Base-by-base conservation (phyloP, 805 yeast genomes). In the Candida stauntonica region DNA sequence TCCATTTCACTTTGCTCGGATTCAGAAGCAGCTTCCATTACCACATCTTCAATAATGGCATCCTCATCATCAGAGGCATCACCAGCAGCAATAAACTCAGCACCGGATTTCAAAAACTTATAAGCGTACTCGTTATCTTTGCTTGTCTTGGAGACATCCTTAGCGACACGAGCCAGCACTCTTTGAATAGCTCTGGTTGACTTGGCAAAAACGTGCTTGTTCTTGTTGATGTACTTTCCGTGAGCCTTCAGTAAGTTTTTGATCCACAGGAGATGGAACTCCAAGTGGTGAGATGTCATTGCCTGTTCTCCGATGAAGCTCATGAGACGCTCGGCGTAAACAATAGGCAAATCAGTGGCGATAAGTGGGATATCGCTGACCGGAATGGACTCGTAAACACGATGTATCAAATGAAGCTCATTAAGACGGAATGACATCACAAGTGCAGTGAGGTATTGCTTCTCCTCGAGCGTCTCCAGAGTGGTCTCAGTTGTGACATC, bases 381-480 rank as follows among this genome's bases (percentile, higher is more conserved):
- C 2, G 93, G 91, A 8, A 89, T 70, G 5, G 72, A 52, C 57
- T 87, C 96, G 57, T 79, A 86, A 0, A 86, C 84, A 44, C 70
- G 70, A 44, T 81, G 81, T 18, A 89, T 77, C 38, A 93, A 64
- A 51, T 80, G 75, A 9, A 62, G 64, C 57, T 93, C 99, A 57
- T 93, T 93, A 44, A 93, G 71, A 60, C 99, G 73, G 72, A 93
- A 88, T 0, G 97, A 77, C 97, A 93, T 88, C 12, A 89, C 85
- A 41, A 91, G 62, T 0, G 97, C 91, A 29, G 76, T 75, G 50
- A 89, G 65, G 58, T 78, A 86, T 29, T 70, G 64, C 39, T 65
- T 67, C 35, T 78, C 81, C 7, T 64, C 48, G 29, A 89, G 64
- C 6, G 78, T 73, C 38, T 77, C 81, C 24, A 77, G 41, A 0